Percentiles rank a stretch among this genome's conserved stretches.
Conservation (phyloP, 768 basidiomycete genomes). For the Suillus placidus region DNA sequence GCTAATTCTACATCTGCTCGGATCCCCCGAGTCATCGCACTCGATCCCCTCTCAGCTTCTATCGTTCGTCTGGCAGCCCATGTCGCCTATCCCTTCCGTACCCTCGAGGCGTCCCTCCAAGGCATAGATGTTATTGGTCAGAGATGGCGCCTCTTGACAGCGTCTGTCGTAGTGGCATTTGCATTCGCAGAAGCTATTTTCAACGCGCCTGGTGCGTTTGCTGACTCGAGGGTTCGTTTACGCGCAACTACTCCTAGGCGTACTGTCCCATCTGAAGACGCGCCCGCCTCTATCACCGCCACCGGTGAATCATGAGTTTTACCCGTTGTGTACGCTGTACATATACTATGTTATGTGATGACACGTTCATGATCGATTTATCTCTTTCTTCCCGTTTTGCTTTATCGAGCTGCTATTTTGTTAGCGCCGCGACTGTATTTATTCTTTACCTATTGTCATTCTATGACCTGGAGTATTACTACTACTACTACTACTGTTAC, state of each 20-base stretch:
- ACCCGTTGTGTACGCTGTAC: background rate
- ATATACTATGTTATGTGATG: background rate
- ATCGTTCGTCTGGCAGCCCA: slow-evolving; percentile 66
- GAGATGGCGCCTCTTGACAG: slow-evolving; percentile 57
- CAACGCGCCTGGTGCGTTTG: slow-evolving; percentile 44
- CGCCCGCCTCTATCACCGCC: background rate
- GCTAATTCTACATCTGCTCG: slow-evolving; percentile 32
- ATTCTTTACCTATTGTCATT: slow-evolving; percentile 5
- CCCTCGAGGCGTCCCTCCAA: slow-evolving; percentile 23
- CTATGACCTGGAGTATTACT: background rate
- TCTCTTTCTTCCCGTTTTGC: slow-evolving; percentile 24
- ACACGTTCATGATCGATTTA: slow-evolving; percentile 4
- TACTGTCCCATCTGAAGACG: slow-evolving; percentile 25
- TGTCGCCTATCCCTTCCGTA: slow-evolving; percentile 55
- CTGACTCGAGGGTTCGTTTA: slow-evolving; percentile 30
- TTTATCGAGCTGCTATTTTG: slow-evolving; percentile 12
- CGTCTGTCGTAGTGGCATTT: slow-evolving; percentile 60
- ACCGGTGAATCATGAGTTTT: slow-evolving; percentile 10
- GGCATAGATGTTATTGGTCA: slow-evolving; percentile 58
- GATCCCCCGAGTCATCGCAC: slow-evolving; percentile 28
- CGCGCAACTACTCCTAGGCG: slow-evolving; percentile 28
- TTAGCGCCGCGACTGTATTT: background rate
- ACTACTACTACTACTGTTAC: background rate
- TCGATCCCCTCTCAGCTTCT: slow-evolving; percentile 66
- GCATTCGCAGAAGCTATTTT: slow-evolving; percentile 70